These are phyloP conservation scores for Pythium insidiosum DNA, from an alignment of 352 stramenopile genomes.

Conservation along the genomic window DNA sequence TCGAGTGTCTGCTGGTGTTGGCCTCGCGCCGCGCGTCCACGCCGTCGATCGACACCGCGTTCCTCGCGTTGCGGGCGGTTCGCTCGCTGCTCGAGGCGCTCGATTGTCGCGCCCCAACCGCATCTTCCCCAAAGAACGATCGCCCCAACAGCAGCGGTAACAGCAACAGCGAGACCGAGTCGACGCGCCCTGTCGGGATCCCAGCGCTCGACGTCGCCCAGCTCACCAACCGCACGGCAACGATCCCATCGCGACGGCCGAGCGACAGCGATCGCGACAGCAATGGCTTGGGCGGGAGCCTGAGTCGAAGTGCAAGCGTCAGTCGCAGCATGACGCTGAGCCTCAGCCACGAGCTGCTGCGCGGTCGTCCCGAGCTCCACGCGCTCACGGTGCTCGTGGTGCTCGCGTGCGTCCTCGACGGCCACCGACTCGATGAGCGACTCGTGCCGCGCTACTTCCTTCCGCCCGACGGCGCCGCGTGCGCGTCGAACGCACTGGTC, in stretches of 20 bases:
- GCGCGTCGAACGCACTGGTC: constrained; percentile 13
- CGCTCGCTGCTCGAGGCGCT: constrained; percentile 3
- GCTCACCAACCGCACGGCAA: no score
- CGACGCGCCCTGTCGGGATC: no score
- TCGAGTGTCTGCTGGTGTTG: constrained; percentile 11
- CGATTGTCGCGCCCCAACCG: background rate
- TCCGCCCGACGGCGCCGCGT: background rate
- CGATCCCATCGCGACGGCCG: no score
- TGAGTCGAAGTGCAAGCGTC: no score
- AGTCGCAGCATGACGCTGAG: no score
- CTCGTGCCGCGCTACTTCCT: constrained; percentile 17
- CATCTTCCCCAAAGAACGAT: no score
- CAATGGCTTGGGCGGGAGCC: no score
- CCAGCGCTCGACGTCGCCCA: no score
- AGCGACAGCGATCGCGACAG: no score
- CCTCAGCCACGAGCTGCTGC: constrained; percentile 18
- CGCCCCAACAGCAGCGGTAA: no score
- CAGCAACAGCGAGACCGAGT: no score
- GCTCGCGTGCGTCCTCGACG: constrained; percentile 25
- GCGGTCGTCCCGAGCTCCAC: constrained; percentile 8
- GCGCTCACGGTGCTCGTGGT: constrained; percentile 8
- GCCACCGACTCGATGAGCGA: constrained; percentile 1
- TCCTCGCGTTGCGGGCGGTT: constrained; percentile 4
- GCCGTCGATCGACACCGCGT: constrained; percentile 6
- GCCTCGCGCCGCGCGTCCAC: constrained; percentile 2